Percentiles rank a stretch among this genome's conserved stretches.
Conservation (phyloP, 176 grass and related monocot genomes). For the Rhynchospora tenuis region DNA sequence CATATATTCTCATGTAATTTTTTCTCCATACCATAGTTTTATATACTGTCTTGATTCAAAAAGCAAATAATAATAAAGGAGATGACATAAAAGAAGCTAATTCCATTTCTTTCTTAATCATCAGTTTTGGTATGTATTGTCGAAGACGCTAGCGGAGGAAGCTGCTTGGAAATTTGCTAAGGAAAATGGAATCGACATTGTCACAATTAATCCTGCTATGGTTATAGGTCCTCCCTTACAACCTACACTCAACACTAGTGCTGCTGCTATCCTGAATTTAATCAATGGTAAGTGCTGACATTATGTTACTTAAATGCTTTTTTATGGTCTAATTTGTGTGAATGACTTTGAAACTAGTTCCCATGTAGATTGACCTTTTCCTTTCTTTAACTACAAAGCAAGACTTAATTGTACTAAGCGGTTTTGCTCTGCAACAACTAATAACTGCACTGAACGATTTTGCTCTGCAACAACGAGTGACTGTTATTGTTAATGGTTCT, state of each 20-base stretch:
- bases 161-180: constrained; percentile 32
- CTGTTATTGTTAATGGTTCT: background rate
- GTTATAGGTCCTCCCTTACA: constrained; percentile 36
- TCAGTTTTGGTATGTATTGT: constrained; percentile 29
- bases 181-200: constrained; percentile 26
- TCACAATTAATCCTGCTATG: constrained; percentile 26
- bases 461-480: too few species aligned
- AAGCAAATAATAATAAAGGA: background rate
- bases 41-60: background rate
- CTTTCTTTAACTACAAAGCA: background rate
- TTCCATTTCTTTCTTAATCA: background rate
- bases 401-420: background rate
- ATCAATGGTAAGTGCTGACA: constrained; percentile 12
- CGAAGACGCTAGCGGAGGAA: constrained; percentile 29
- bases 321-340: background rate
- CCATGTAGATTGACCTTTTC: background rate
- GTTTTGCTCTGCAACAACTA: background rate
- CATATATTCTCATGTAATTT: background rate
- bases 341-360: background rate
- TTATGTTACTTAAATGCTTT: background rate
- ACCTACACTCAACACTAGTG: constrained; percentile 30
- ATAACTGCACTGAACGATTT: too few species aligned
- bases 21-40: background rate
- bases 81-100: background rate
- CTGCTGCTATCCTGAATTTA: constrained; percentile 11